phyloP scores from a whole-genome alignment of 2,329 filamentous ascomycete species.

The Trichoderma brevicompactum region DNA sequence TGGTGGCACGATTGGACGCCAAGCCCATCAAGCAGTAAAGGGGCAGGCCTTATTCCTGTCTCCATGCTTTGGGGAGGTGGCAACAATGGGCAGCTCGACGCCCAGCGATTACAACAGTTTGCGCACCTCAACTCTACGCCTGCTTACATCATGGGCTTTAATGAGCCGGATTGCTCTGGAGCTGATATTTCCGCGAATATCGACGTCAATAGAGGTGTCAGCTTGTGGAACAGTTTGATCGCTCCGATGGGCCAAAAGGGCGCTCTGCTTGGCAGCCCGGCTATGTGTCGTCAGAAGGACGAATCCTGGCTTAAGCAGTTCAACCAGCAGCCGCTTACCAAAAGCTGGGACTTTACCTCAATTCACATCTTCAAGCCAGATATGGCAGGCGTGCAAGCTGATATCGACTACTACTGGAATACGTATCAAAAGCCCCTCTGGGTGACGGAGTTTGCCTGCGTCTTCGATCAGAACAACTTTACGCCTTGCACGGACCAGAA shows the following conservation, averaged over 20 bases:
- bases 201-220: slow-evolving; percentile 42
- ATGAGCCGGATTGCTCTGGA: slow-evolving; percentile 31
- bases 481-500: slow-evolving; percentile 29
- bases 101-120: slow-evolving; percentile 29
- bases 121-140: slow-evolving; percentile 25
- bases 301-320: slow-evolving; percentile 32
- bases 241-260: slow-evolving; percentile 68
- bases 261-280: slow-evolving; percentile 57
- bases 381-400: slow-evolving; percentile 30
- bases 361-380: slow-evolving; percentile 31
- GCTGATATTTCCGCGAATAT: slow-evolving; percentile 31
- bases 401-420: slow-evolving; percentile 33
- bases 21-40: slow-evolving; percentile 18
- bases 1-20: slow-evolving; percentile 33
- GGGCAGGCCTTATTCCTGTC: slow-evolving; percentile 27
- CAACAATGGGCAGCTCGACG: slow-evolving; percentile 28
- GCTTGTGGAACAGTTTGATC: slow-evolving; percentile 62
- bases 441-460: slow-evolving; percentile 32
- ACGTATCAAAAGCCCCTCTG: slow-evolving; percentile 32
- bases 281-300: slow-evolving; percentile 60
- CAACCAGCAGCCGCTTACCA: slow-evolving; percentile 15
- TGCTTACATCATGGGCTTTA: slow-evolving; percentile 30
- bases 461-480: slow-evolving; percentile 29
- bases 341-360: slow-evolving; percentile 31
- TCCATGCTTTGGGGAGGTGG: slow-evolving; percentile 33